Evolutionary conservation across 2,329 filamentous ascomycete genomes (phyloP).

Genomic region (Trichoderma harzianum): DNA sequence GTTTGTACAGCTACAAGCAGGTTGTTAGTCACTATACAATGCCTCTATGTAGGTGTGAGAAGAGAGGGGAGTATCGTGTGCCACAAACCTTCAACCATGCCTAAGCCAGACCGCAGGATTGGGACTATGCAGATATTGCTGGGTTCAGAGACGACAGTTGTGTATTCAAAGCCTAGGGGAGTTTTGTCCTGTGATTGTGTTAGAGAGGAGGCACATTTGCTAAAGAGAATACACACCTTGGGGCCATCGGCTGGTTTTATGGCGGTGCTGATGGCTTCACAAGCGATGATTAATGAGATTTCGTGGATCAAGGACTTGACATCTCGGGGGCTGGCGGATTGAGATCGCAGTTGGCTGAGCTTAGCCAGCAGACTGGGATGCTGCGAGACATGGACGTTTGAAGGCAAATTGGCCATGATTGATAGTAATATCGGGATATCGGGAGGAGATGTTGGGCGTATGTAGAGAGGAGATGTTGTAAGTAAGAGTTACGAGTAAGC

Average conservation of each 20-base stretch:
- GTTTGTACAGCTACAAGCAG: constrained; percentile 65
- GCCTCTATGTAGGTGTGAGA: not conserved
- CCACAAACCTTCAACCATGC: constrained; percentile 75
- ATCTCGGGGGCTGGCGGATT: constrained; percentile 65
- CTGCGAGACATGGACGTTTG: constrained; percentile 71
- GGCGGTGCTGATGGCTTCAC: constrained; percentile 70
- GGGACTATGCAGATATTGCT: constrained; percentile 76
- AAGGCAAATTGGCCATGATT: constrained; percentile 43
- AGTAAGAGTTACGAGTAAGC: not conserved
- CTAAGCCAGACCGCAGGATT: constrained; percentile 86
- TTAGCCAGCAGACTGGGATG: constrained; percentile 88
- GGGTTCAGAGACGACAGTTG: constrained; percentile 60
- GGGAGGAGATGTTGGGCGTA: not conserved
- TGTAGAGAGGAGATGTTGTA: not conserved
- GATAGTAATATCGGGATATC: not conserved
- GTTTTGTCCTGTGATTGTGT: constrained; percentile 61
- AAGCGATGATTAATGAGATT: constrained; percentile 76
- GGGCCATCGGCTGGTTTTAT: constrained; percentile 57
- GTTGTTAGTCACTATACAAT: constrained; percentile 12
- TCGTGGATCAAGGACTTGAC: constrained; percentile 82
- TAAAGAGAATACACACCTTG: constrained; percentile 48
- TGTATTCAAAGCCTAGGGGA: constrained; percentile 74
- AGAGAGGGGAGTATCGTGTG: not conserved
- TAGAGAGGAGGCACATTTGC: not conserved
- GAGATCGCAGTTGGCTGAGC: constrained; percentile 82